Base-by-base conservation (phyloP, 345 rosid genomes). In the Salix koriyanagi region DNA sequence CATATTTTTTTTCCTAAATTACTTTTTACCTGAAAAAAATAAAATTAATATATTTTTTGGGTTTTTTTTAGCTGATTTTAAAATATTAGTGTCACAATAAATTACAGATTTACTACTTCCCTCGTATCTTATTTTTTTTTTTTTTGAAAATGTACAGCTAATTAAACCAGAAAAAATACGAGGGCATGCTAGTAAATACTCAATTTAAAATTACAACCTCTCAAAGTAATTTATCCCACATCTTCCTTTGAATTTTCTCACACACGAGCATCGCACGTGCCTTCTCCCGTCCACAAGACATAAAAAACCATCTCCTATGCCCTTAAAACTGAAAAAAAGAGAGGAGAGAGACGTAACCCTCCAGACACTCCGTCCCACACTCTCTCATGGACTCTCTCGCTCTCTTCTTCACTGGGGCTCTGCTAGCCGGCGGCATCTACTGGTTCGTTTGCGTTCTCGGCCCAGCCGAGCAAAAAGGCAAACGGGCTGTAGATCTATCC, bases 371-470 rank as follows among this genome's bases (percentile, higher is more conserved):
- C 72, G 65, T 52, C 50, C 44, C 71, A 44, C 58, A 65, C 70
- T 58, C 13, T 15, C 61, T 44, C 28, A 83, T 92, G 97, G 92
- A 91, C 69, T 76, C 90, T 48, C 64, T 93, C 13, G 74, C 92
- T 61, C 87, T 95, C 76, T 85, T 88, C 15, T 89, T 88, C 73
- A 90, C 97, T 9, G 96, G 89, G 9, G 91, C 90, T 15, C 88
- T 95, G 30, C 28, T 92, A 28, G 94, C 88, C 82, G 86, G 86
- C 23, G 94, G 93, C 13, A 74, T 95, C 73, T 95, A 87, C 89
- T 93, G 99, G 99, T 93, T 93, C 84, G 79, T 93, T 64, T 93
- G 92, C 78, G 54, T 95, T 67, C 80, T 95, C 30, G 99, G 97
- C n/a, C 92, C 95, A 0, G 99, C 97, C 6, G 99, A 95, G 71